phyloP scores from a whole-genome alignment of 345 rosid genomes.

The Streptanthus diversifolius region DNA sequence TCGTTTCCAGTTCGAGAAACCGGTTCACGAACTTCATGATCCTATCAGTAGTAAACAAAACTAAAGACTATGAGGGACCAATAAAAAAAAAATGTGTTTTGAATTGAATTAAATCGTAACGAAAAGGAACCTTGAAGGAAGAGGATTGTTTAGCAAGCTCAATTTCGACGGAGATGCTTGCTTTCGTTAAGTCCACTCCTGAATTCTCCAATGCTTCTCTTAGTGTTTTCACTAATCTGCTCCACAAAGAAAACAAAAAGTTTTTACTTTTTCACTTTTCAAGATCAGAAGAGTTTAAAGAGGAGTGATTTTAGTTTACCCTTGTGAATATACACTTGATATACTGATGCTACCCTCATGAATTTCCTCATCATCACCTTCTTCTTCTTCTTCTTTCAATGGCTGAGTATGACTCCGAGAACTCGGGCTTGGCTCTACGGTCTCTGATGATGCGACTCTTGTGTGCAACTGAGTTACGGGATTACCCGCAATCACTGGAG shows the following conservation, averaged over 20 bases:
- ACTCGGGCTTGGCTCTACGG: conserved; percentile 35
- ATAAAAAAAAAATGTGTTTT: not conserved
- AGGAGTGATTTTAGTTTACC: conserved; percentile 39
- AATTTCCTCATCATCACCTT: conserved; percentile 42
- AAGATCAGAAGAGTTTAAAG: not conserved
- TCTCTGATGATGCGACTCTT: conserved; percentile 36
- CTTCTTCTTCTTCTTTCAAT: conserved; percentile 43
- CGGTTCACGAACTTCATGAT: conserved; percentile 15
- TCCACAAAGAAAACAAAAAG: not conserved
- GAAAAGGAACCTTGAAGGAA: conserved; percentile 24
- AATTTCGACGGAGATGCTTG: conserved; percentile 83
- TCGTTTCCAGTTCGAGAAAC: conserved; percentile 24
- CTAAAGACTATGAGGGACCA: not conserved
- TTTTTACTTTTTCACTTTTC: not conserved
- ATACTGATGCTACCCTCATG: conserved; percentile 79
- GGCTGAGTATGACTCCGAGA: conserved; percentile 36
- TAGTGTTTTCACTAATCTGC: conserved; percentile 72
- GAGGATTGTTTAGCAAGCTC: conserved; percentile 65
- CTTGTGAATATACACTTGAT: conserved; percentile 81
- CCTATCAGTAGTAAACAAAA: conserved; percentile 10
- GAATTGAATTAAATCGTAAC: not conserved
- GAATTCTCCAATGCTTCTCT: conserved; percentile 77
- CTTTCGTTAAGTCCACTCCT: conserved; percentile 86
- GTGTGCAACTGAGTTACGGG: conserved; percentile 40
- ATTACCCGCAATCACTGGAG: conserved; percentile 39